Base-by-base conservation (phyloP, 768 basidiomycete genomes). In the Phylloporus scabripes region DNA sequence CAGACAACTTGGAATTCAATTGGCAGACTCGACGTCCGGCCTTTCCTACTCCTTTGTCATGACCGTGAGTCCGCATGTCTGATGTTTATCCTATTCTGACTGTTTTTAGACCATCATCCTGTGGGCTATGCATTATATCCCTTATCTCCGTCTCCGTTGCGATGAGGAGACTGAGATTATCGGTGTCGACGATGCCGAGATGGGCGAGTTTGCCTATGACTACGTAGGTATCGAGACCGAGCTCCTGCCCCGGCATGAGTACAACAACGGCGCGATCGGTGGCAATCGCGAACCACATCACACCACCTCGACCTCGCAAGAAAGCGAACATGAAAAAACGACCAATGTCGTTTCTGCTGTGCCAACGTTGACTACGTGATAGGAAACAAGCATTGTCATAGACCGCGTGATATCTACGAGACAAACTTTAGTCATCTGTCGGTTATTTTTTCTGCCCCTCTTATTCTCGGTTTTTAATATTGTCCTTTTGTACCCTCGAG, bases 141-240 rank as follows among this genome's bases (percentile, higher is more conserved):
- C 92, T 7, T 86, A 84, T 46, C 74, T 90, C 46, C 74, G 82
- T 34, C 76, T 97, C 54, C 85, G 90, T 47, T 74, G 74, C 26
- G 63, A 68, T 11, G 82, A 83, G 54, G 81, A 83, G 53, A 74
- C 74, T 7, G 87, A 89, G 69, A 80, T 85, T 34, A 71, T 95
- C 41, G 93, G 94, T 49, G 82, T 95, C 57, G 94, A 97, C 68
- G 87, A 92, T 60, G 76, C 82, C 1, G 86, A 93, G 72, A 83
- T 92, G 78, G 92, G 91, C 54, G 92, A 94, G 70, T 92, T 82
- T 53, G 85, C 87, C 2, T 91, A 90, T 59, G 88, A 92, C 67
- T 92, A 89, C 54, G 88, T 92, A 28, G 86, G 83, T 10, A 64
- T 89, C 43, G 87, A 89, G 34, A 61, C 70, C 7, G 78, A 79